Evolutionary conservation across 2,329 filamentous ascomycete species (phyloP).

Genomic region (Xylaria digitata): DNA sequence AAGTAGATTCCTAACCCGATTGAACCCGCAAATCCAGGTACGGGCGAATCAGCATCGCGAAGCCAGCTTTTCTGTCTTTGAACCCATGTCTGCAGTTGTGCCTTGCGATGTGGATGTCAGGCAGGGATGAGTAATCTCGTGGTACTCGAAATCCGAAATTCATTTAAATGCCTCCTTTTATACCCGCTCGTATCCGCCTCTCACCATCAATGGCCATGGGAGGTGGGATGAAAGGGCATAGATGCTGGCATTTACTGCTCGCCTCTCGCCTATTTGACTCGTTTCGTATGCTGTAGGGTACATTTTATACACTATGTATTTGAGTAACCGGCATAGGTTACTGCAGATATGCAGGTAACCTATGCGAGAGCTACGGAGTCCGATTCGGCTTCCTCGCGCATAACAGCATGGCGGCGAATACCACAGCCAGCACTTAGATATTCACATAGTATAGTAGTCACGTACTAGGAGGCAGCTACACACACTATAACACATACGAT

Average conservation of each 20-base stretch:
- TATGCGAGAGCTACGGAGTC: slow-evolving; percentile 28
- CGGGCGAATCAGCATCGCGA: slow-evolving; percentile 35
- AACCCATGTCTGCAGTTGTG: slow-evolving; percentile 28
- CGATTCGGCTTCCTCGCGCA: slow-evolving; percentile 18
- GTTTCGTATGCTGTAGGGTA: not conserved
- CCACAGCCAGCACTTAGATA: slow-evolving; percentile 4
- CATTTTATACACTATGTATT: not conserved
- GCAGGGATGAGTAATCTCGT: slow-evolving; percentile 29
- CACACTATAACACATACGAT: slow-evolving; percentile 6
- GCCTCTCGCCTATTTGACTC: not conserved
- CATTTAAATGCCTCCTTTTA: slow-evolving; percentile 28
- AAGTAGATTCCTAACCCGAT: slow-evolving; percentile 20
- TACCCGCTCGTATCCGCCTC: slow-evolving; percentile 12
- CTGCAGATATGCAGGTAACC: not conserved
- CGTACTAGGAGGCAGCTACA: not conserved
- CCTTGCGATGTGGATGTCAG: slow-evolving; percentile 28
- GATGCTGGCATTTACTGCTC: slow-evolving; percentile 5
- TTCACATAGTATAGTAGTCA: not conserved
- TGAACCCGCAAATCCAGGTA: slow-evolving; percentile 35
- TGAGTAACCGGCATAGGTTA: slow-evolving; percentile 4
- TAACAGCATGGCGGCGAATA: slow-evolving; percentile 11
- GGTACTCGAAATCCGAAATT: not conserved
- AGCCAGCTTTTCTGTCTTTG: slow-evolving; percentile 19
- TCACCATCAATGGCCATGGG: not conserved
- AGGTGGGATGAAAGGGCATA: not conserved